Percentiles rank a stretch among this genome's conserved stretches.
phyloP scores from a whole-genome alignment of 306 rosid genomes.

The Hylodesmum podocarpum region DNA sequence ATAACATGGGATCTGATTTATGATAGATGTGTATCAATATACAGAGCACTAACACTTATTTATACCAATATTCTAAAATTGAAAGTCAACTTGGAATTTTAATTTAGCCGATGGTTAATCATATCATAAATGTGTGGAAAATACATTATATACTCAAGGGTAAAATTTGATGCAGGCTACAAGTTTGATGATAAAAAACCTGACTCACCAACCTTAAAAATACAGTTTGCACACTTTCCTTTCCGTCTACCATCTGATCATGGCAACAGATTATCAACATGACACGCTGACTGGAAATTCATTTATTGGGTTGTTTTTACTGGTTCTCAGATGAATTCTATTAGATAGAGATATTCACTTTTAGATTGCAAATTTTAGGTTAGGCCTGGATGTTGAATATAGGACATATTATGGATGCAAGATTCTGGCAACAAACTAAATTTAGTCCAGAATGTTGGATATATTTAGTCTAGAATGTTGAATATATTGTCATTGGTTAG shows the following conservation, averaged over 20 bases:
- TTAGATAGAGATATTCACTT: conserved; percentile 9
- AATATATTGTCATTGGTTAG: background rate
- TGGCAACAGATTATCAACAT: conserved; percentile 28
- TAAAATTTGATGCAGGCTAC: conserved; percentile 60
- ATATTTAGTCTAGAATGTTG: background rate
- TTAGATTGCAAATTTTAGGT: background rate
- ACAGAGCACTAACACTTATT: background rate
- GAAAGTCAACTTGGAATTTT: background rate
- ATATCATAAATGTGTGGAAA: background rate
- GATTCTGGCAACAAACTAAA: background rate
- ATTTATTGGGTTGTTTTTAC: conserved; percentile 18
- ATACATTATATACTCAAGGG: conserved; percentile 16
- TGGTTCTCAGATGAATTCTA: conserved; percentile 12
- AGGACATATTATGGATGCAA: conserved; percentile 20
- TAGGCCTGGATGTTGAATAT: conserved; percentile 14
- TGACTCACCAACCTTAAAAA: conserved; percentile 51
- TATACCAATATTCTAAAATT: background rate
- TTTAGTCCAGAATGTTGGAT: background rate
- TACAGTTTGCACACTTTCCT: conserved; percentile 84
- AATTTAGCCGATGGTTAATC: background rate
- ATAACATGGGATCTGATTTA: conserved; percentile 20
- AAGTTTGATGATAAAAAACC: conserved; percentile 75
- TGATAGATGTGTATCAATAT: background rate
- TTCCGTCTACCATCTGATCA: conserved; percentile 57
- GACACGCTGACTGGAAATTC: conserved; percentile 29